phyloP scores from a whole-genome alignment of 352 stramenopile species.

The Globisporangium paroecandrum region DNA sequence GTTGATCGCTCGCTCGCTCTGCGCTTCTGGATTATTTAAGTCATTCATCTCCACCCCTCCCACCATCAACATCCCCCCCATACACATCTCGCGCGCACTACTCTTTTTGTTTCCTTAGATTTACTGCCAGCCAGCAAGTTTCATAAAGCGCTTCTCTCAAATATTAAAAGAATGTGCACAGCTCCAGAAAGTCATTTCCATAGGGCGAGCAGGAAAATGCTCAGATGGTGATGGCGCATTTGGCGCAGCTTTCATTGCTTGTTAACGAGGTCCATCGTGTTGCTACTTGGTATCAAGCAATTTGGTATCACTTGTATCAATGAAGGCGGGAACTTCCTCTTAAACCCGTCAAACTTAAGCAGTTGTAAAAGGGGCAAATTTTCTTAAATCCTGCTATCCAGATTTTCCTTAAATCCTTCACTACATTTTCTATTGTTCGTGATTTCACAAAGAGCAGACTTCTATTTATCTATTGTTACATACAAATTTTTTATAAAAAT shows the following conservation, averaged over 20 bases:
- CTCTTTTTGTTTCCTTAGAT: neutral
- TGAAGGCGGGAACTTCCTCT: too few relatives aligned
- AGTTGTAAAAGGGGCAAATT: too few relatives aligned
- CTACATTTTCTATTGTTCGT: too few relatives aligned
- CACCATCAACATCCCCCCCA: neutral
- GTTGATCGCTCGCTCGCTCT: neutral
- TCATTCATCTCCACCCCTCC: neutral
- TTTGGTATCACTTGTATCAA: too few relatives aligned
- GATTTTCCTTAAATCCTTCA: too few relatives aligned
- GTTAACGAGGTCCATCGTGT: too few relatives aligned
- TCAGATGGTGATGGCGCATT: neutral
- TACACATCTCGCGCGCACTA: neutral
- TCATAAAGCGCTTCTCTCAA: neutral
- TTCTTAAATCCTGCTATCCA: too few relatives aligned
- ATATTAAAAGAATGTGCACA: neutral
- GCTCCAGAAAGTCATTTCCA: neutral
- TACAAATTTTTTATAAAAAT: too few relatives aligned
- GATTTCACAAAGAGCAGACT: too few relatives aligned
- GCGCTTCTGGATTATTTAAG: slow-evolving; percentile 12
- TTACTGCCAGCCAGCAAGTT: neutral
- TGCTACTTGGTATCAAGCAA: too few relatives aligned
- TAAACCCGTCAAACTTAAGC: too few relatives aligned
- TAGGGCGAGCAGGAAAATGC: neutral
- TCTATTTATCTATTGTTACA: too few relatives aligned
- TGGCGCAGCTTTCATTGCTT: neutral